Conservation (phyloP, 371 early-diverging fungal genomes). For the Conidiobolus incongruus region DNA sequence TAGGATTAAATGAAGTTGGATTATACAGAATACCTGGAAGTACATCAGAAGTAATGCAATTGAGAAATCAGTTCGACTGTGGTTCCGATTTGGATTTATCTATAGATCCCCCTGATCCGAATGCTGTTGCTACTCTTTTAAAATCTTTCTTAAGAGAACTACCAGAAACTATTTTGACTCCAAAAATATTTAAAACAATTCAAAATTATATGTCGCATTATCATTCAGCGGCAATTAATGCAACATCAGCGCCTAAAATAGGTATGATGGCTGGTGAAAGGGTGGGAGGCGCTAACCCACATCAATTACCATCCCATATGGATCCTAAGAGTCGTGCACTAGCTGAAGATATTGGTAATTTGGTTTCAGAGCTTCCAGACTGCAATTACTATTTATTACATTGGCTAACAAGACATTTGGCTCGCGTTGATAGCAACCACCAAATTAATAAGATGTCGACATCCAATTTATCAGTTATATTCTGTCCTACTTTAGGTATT, state of each 20-base stretch:
- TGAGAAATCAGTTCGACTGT: background rate
- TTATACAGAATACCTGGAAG: conserved; percentile 2
- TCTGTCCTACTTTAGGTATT: conserved; percentile 1
- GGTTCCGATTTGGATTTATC: background rate
- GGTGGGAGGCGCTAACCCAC: no score
- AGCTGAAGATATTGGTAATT: background rate
- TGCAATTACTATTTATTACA: conserved; percentile 1
- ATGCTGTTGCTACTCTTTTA: conserved; percentile 2
- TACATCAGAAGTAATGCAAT: background rate
- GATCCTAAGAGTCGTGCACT: background rate
- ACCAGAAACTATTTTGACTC: conserved; percentile 2
- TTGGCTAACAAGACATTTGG: background rate
- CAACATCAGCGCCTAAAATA: no score
- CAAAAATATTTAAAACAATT: no score
- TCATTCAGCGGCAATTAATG: no score
- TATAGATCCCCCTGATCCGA: background rate
- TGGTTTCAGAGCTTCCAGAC: background rate
- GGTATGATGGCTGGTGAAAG: no score
- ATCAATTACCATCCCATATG: conserved; percentile 1
- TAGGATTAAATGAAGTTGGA: conserved; percentile 4
- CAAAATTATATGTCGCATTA: no score
- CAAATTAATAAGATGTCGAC: conserved; percentile 1
- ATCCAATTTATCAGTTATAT: background rate
- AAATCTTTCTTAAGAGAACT: background rate
- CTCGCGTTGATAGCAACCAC: background rate